A percentile compares a stretch with the other conserved stretches of the same genome.
Evolutionary conservation across 148 eudicot species (phyloP).

Genomic region (Silene conica): DNA sequence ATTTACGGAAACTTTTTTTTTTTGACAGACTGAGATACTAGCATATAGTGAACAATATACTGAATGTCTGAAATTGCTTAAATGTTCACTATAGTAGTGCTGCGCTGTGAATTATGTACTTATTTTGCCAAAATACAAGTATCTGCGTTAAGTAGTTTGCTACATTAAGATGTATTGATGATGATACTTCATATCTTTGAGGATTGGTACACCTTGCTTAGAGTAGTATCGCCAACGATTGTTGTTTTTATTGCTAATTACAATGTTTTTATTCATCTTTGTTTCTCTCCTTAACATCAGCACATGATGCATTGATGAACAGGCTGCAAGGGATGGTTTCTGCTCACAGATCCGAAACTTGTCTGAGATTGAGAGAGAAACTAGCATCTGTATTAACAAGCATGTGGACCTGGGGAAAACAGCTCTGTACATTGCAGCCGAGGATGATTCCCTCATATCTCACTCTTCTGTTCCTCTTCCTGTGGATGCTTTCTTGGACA

Average conservation of each 20-base stretch:
- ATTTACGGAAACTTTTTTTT: no score
- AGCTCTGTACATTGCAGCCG: conserved; percentile 79
- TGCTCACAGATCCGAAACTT: conserved; percentile 50
- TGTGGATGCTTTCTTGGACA: conserved; percentile 71
- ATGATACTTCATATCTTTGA: neutral
- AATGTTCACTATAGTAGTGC: neutral
- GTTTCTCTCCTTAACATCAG: neutral
- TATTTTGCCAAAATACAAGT: neutral
- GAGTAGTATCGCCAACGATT: no score
- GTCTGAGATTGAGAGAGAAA: conserved; percentile 67
- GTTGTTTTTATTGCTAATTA: no score
- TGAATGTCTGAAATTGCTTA: no score
- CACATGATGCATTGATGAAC: conserved; percentile 14
- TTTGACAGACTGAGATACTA: no score
- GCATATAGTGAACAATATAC: no score
- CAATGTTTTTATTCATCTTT: neutral
- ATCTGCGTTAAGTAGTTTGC: neutral
- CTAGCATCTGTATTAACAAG: conserved; percentile 68
- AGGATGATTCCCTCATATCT: conserved; percentile 86
- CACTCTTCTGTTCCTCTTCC: conserved; percentile 94
- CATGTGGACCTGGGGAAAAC: conserved; percentile 66
- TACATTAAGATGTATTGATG: neutral
- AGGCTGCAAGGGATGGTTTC: conserved; percentile 78
- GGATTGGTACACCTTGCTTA: no score
- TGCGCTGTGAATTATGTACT: neutral